Evolutionary conservation across 2,329 filamentous ascomycete genomes (phyloP), one percentile per base, ranked within the genome.

Genomic region (Albophoma yamanashiensis): DNA sequence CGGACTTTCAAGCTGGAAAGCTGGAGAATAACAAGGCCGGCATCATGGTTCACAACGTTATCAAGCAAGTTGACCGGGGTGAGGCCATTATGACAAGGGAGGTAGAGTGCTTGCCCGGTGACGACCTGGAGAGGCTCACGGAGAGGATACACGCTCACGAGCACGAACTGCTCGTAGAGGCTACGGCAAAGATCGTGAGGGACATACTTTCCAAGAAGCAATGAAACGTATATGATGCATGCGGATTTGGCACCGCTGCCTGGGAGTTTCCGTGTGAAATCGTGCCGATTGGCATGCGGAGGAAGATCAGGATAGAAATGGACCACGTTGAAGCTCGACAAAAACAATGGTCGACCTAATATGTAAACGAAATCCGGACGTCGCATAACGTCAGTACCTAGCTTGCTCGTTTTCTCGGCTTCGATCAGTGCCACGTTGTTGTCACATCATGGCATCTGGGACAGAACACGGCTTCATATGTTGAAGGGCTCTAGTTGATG

Each of bases 1-100:
- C 83, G 55, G 91, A 90, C 60, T 92, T 89, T 70, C 74, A 86
- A 69, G 76, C 75, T 2, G 82, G 82, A 7, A 82, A 81, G 64
- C 82, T 91, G 12, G 82, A 86, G 67, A 82, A 80, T 64, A 62
- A 59, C 42, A 58, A 14, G 47, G 95, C 92, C 0, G 92, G 92
- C 0, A 87, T 95, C 59, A 96, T 96, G 92, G 85, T 91, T 20
- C 92, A 96, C 75, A 88, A 92, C 73, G 91, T 96, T 55, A 86
- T 89, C 63, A 78, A 76, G 11, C 85, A 93, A 71, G 91, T 96
- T 59, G 92, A 96, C 75, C 82, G 88, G 68, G 92, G 92, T 2
- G 78, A 82, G 64, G 87, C 89, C 12, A 88, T 96, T 66, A 68
- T 64, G 43, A 60, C 60, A 22, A 50, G 64, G 12, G 62, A 67